Evolutionary conservation across 2,329 filamentous ascomycete species (phyloP), one percentile per base, ranked within the genome.

Genomic region (Xylaria digitata): DNA sequence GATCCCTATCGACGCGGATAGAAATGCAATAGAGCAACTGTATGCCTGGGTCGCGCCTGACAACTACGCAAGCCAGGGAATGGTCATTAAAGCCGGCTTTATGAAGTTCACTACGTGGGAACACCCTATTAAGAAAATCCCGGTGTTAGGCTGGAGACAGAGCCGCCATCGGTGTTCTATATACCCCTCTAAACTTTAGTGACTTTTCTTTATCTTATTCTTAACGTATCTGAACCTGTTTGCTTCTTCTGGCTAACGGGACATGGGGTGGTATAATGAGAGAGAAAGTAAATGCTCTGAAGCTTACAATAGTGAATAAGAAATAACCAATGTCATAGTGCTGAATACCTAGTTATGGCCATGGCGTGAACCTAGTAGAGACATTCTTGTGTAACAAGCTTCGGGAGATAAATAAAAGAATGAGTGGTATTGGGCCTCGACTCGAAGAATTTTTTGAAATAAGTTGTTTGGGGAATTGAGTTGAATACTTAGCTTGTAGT

Each of bases 61-160:
- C 37, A 61, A 64, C 13, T 17, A 43, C 19, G 61, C 65, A 15
- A 67, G 37, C 13, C 42, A 57, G 34, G 40, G 37, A 30, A 15
- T 78, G 75, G 62, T 61, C 64, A 30, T 50, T 68, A 40, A 71
- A 58, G 11, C 76, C 69, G 6, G 77, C 75, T 26, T 74, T 76
- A 54, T 73, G 62, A 21, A 76, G 72, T 19, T 77, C 72, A 32
- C 52, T 40, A 59, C 40, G 11, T 63, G 64, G 53, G 17, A 63
- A 23, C 53, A 66, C 13, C 59, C 64, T 3, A 3, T 34, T 4
- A 54, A 63, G 30, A 55, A 56, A n/a, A 37, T 56, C n/a, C 9
- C 50, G 8, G 58, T 59, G 5, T 11, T 62, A 48, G 53, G 46
- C 1, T 63, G 46, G 48, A 46, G 64, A n/a, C 52, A 58, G 45